Evolutionary conservation across 768 basidiomycete species (phyloP), one percentile per base, ranked within the genome.

Genomic region (Mycena indigotica): DNA sequence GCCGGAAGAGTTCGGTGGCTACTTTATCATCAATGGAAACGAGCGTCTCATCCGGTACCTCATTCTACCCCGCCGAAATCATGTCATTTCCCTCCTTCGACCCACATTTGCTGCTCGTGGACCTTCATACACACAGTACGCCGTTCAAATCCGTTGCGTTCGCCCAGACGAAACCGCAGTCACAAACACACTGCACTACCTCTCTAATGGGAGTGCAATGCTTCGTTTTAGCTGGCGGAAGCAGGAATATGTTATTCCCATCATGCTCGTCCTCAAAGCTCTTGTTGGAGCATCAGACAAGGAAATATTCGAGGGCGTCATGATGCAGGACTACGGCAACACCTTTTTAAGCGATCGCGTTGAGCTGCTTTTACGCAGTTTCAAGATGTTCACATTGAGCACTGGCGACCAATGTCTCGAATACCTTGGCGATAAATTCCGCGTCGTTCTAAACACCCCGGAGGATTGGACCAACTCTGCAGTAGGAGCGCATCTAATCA

Each of bases 21-120:
- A 99, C 75, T 99, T 99, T 70, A 84, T 99, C 69, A 87, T 99
- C 73, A 99, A 99, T 72, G 97, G 97, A 60, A 98, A 98, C 74
- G 97, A 99, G 75, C 93, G 95, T 75, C 85, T 99, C 61, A 95
- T 99, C 65, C 93, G 97, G 61, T 98, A 95, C 75, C 87, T 98
- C 69, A 95, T 98, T 67, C 83, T 99, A 35, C 96, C 95, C 13
- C 89, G 97, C 25, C 84, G 97, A 52, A 94, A 98, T 70, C 94
- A 98, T 76, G 94, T 93, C 67, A 92, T 95, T 63, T 88, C 95
- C 49, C 86, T 99, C 65, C 78, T 90, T 65, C 93, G 97, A 49
- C 90, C 93, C 21, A 89, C 93, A 12, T 99, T 98, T 72, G 72
- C 84, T 52, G 94, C 92, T 63, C 91, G 97, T 59, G 97, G 97